phyloP scores from a whole-genome alignment of 164 flowering plant genomes.

The Kalanchoe fedtschenkoi region DNA sequence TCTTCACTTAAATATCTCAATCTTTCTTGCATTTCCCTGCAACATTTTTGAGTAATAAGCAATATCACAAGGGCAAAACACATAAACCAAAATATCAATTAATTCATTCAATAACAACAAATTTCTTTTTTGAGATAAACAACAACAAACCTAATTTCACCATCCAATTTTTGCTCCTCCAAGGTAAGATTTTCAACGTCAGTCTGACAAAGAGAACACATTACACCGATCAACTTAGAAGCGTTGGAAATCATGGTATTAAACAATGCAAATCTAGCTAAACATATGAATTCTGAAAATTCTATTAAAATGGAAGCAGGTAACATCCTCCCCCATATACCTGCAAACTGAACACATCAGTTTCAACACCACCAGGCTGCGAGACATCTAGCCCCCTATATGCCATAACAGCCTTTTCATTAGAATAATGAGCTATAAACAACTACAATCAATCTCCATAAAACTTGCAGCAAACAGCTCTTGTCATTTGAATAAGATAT shows the following conservation, averaged over 20 bases:
- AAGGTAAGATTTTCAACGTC: constrained; percentile 64
- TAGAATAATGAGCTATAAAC: not conserved
- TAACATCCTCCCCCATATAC: constrained; percentile 21
- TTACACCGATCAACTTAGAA: not conserved
- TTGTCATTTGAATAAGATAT: not conserved
- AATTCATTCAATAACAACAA: constrained; percentile 4
- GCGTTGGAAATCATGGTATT: too few species aligned
- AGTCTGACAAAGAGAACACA: constrained; percentile 39
- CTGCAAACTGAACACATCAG: constrained; percentile 46
- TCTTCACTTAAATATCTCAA: constrained; percentile 50
- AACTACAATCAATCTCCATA: constrained; percentile 3
- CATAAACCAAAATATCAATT: not conserved
- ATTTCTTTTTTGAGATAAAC: too few species aligned
- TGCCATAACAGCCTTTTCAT: constrained; percentile 7
- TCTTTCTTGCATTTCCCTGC: constrained; percentile 51
- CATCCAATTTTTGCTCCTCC: constrained; percentile 70
- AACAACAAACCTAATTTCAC: constrained; percentile 41
- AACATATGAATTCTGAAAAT: not conserved
- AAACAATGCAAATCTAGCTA: not conserved
- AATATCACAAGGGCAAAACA: not conserved
- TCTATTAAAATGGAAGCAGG: not conserved
- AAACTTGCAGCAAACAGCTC: constrained; percentile 5
- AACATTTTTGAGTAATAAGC: constrained; percentile 15
- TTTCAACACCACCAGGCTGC: constrained; percentile 49
- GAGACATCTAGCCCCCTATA: constrained; percentile 61